Base-by-base conservation (phyloP, 306 rosid species). In the Oemleria cerasiformis region DNA sequence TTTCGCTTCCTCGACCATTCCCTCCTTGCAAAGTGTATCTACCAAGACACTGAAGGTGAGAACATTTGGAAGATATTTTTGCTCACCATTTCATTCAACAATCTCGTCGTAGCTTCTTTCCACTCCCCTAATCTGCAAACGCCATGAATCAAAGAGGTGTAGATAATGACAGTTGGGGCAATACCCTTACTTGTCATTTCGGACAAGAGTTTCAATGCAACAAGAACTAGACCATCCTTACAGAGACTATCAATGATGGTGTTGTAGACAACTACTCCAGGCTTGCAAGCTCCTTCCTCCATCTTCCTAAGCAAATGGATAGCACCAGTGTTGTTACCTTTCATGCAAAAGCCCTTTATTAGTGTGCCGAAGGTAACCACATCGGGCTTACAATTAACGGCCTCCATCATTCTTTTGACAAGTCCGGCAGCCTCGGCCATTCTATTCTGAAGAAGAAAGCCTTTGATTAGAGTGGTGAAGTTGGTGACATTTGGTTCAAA, bases 161-260 rank as follows among this genome's bases (percentile, higher is more conserved):
- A 48, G 43, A 79, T 78, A 41, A 73, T 45, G 70, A 76, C 63
- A 59, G 76, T 59, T 4, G 81, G 86, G 16, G 39, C 19, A 30
- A 81, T 67, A 41, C 84, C 82, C 34, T 4, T 25, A 2, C 5
- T 55, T 49, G 51, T 56, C 74, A 78, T 67, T 30, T 73, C 77
- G 4, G 20, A 76, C 23, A 51, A 78, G 38, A 83, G 44, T 55
- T 57, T 47, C 2, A 15, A 19, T 3, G 88, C 86, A 47, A 76
- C 75, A 30, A n/a, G 43, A 21, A 73, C 58, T 39, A 61, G 60
- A 21, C 73, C 79, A 20, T 63, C 75, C 74, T 81, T 83, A 20
- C 82, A 83, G 19, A 83, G 67, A 61, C 80, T 14, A 5, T 86
- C 79, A 17, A 86, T 70, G 21, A 83, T 61, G 10, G 50, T 66